Conservation (phyloP, 116 monocot genomes). For the Phalaenopsis hybrid region DNA sequence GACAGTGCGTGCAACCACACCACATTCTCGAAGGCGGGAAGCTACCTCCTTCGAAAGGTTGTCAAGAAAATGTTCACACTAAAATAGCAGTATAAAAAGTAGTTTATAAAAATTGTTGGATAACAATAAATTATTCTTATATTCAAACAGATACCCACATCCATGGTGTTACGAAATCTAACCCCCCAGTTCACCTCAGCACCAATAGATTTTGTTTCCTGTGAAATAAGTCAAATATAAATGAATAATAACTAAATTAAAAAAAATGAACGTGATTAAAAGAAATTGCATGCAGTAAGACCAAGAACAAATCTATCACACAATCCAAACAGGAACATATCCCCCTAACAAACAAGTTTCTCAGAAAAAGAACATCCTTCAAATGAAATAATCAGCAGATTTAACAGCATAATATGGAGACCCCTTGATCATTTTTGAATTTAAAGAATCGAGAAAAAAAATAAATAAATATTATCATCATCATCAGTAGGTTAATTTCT, state of each 20-base stretch:
- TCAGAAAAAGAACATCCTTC: not conserved
- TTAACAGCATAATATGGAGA: not conserved
- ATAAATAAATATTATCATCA: not conserved
- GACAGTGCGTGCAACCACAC: constrained; percentile 70
- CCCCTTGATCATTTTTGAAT: not conserved
- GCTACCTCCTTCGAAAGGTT: constrained; percentile 87
- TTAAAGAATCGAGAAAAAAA: not conserved
- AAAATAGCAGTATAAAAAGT: constrained; percentile 13
- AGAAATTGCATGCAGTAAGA: not conserved
- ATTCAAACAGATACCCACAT: constrained; percentile 40
- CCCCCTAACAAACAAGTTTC: not conserved
- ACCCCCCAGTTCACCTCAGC: constrained; percentile 99
- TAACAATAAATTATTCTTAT: constrained; percentile 8
- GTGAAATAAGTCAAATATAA: constrained; percentile 14
- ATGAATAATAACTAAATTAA: not conserved
- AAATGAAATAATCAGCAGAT: not conserved
- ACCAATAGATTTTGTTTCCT: constrained; percentile 95
- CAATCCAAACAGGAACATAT: not conserved
- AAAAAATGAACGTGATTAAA: not conserved
- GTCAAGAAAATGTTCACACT: constrained; percentile 66
- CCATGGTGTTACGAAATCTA: constrained; percentile 53
- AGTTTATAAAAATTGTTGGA: not conserved
- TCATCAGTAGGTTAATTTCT: not conserved
- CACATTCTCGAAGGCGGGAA: constrained; percentile 66
- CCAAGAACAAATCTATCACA: not conserved